Evolutionary conservation across 2,329 filamentous ascomycete genomes (phyloP).

Genomic region (Fusarium sp.): DNA sequence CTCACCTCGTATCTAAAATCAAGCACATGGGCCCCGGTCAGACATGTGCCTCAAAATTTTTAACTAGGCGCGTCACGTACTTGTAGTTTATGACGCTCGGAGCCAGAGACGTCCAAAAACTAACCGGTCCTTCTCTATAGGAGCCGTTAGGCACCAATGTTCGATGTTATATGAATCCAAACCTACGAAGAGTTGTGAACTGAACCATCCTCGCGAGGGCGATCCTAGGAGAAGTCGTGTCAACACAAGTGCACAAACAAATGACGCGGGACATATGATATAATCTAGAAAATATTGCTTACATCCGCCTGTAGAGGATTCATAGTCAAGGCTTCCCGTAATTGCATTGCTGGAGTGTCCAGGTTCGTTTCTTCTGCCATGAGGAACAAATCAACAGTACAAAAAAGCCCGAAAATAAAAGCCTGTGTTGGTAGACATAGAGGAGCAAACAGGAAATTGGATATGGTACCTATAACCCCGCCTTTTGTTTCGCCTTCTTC

Average conservation of each 20-base stretch:
- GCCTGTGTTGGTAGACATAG: no score
- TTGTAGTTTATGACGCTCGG: constrained; percentile 16
- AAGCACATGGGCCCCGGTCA: neutral
- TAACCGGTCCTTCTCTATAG: neutral
- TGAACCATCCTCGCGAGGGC: constrained; percentile 3
- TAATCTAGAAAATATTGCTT: neutral
- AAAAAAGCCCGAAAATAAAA: no score
- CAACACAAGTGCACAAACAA: neutral
- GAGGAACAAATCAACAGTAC: no score
- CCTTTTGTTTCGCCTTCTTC: no score
- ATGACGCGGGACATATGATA: neutral
- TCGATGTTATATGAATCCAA: neutral
- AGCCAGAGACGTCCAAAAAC: constrained; percentile 9
- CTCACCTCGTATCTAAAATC: constrained; percentile 1
- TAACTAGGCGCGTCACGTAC: neutral
- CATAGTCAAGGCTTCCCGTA: constrained; percentile 8
- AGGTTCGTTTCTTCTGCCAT: no score
- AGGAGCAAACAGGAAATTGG: no score
- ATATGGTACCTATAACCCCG: no score
- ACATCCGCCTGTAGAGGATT: constrained; percentile 15
- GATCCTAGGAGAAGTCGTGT: neutral
- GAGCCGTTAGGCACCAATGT: neutral
- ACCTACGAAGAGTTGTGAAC: constrained; percentile 1
- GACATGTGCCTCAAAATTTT: no score
- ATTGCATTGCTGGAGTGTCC: neutral